Conservation (phyloP, 1,139 yeast genomes). For the Debaryomyces nepalensis region DNA sequence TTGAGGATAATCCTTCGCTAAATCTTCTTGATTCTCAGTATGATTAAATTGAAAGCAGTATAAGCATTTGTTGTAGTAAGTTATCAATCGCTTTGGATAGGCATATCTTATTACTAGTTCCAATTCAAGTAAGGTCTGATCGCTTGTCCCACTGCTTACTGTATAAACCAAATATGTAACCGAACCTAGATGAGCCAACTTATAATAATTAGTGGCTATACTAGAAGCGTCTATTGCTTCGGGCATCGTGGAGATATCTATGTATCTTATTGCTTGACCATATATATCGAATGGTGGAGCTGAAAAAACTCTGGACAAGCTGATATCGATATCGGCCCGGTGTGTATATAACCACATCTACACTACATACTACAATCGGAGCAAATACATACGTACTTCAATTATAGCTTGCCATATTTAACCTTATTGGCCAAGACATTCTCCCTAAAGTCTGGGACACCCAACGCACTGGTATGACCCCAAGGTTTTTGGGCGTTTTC, state of each 20-base stretch:
- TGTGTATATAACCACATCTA: conserved; percentile 5
- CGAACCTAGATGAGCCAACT: conserved; percentile 42
- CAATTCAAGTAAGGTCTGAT: conserved; percentile 56
- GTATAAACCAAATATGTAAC: conserved; percentile 41
- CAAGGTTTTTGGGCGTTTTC: conserved; percentile 39
- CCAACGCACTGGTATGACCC: conserved; percentile 45
- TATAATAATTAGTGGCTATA: conserved; percentile 45
- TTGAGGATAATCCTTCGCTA: conserved; percentile 38
- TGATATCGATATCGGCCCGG: conserved; percentile 8
- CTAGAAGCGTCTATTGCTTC: conserved; percentile 30
- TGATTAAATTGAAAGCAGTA: conserved; percentile 59
- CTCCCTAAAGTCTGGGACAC: conserved; percentile 34
- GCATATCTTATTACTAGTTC: conserved; percentile 60
- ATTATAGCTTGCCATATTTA: conserved; percentile 25
- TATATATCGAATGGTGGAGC: not conserved
- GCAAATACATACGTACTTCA: conserved; percentile 26
- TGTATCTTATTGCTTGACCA: conserved; percentile 3
- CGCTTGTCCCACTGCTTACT: conserved; percentile 27
- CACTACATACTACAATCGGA: conserved; percentile 34
- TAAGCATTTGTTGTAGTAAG: conserved; percentile 63
- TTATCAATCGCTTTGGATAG: conserved; percentile 56
- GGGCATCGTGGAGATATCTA: conserved; percentile 18
- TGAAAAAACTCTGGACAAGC: conserved; percentile 3
- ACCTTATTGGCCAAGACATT: conserved; percentile 35
- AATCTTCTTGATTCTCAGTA: conserved; percentile 28